Evolutionary conservation across 2,329 filamentous ascomycete genomes (phyloP).

Genomic region (Gyromitra esculenta): DNA sequence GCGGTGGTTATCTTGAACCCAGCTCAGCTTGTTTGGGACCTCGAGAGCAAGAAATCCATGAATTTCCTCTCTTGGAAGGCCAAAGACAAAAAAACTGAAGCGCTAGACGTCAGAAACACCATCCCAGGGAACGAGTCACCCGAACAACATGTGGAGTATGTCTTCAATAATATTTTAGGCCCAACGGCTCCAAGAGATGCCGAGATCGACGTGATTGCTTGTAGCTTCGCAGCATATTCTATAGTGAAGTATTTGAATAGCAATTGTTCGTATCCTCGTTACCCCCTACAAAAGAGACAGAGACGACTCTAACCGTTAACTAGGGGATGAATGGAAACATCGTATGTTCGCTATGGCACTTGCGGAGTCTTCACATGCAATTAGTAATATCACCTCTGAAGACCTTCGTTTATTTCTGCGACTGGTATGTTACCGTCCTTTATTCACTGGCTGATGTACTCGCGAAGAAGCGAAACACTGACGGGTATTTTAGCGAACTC

Average conservation of each 20-base stretch:
- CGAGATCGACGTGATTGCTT: constrained; percentile 52
- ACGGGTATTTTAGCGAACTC: constrained; percentile 48
- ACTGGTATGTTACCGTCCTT: constrained; percentile 24
- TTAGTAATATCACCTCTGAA: constrained; percentile 45
- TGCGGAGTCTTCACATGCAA: constrained; percentile 45
- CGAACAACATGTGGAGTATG: constrained; percentile 53
- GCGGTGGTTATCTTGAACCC: constrained; percentile 55
- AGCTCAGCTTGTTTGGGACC: constrained; percentile 55
- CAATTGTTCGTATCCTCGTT: constrained; percentile 37
- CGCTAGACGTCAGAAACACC: constrained; percentile 53
- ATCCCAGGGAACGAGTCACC: constrained; percentile 55
- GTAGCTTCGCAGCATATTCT: constrained; percentile 47
- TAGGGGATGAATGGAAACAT: constrained; percentile 46
- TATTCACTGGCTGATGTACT: background rate
- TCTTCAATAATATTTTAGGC: constrained; percentile 53
- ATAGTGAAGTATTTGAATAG: constrained; percentile 44
- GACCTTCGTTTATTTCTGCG: constrained; percentile 41
- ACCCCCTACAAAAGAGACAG: constrained; percentile 4
- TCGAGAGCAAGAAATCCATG: constrained; percentile 49
- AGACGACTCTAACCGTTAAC: constrained; percentile 24
- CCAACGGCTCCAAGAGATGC: constrained; percentile 36
- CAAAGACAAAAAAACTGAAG: constrained; percentile 46
- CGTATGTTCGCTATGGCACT: constrained; percentile 47
- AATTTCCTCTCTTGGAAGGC: constrained; percentile 55
- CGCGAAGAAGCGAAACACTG: constrained; percentile 10